A percentile compares a stretch with the other conserved stretches of the same genome.
These are phyloP conservation scores for Arthrobotrys musiformis DNA, from an alignment of 2,329 filamentous ascomycete species.

Conservation along the genomic window DNA sequence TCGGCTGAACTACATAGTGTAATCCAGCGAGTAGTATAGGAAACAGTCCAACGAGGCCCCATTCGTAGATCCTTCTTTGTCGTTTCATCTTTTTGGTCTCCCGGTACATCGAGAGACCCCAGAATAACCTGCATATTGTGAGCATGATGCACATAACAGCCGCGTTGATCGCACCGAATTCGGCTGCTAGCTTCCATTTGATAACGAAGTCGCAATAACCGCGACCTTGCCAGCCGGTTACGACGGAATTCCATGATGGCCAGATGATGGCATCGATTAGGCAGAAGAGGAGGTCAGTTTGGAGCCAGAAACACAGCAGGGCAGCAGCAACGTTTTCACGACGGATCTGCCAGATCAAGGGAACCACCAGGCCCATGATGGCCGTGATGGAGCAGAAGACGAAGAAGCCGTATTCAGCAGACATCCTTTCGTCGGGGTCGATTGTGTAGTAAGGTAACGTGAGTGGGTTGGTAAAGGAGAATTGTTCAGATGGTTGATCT, in stretches of 20 bases:
- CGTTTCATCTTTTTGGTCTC: slow-evolving; percentile 66
- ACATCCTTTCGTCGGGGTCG: slow-evolving; percentile 15
- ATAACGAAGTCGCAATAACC: slow-evolving; percentile 74
- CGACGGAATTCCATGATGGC: slow-evolving; percentile 70
- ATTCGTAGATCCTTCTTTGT: slow-evolving; percentile 66
- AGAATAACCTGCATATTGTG: slow-evolving; percentile 71
- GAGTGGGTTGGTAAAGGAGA: background rate
- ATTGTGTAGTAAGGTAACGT: background rate
- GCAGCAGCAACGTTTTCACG: slow-evolving; percentile 72
- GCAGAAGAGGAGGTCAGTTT: slow-evolving; percentile 69
- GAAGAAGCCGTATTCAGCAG: slow-evolving; percentile 45
- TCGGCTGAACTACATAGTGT: slow-evolving; percentile 71
- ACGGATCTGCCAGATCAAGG: slow-evolving; percentile 71
- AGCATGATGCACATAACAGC: slow-evolving; percentile 71
- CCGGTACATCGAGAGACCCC: slow-evolving; percentile 67
- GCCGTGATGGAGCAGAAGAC: slow-evolving; percentile 58
- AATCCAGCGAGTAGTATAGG: slow-evolving; percentile 69
- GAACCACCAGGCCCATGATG: slow-evolving; percentile 68
- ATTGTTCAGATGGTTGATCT: background rate
- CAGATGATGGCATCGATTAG: slow-evolving; percentile 74
- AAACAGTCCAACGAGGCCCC: slow-evolving; percentile 69
- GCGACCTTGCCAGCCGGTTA: slow-evolving; percentile 68
- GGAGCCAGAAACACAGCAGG: slow-evolving; percentile 69
- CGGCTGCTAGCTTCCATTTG: slow-evolving; percentile 69
- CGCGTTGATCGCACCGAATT: slow-evolving; percentile 67